Conservation (phyloP, 1,139 yeast genomes). For the Geotrichum aggregatum region DNA sequence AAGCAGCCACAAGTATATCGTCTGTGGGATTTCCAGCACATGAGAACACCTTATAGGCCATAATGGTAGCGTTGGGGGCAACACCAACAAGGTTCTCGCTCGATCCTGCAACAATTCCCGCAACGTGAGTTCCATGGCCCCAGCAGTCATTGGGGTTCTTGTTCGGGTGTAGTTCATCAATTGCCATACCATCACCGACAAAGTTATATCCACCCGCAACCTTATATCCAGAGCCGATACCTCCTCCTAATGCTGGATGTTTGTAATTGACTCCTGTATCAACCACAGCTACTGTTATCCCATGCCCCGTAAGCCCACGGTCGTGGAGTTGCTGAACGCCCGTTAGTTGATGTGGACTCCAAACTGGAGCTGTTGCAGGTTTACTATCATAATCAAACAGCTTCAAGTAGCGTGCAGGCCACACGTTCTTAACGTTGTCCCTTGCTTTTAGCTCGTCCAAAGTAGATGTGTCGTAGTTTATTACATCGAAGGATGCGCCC, state of each 20-base stretch:
- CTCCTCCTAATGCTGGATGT: slow-evolving; percentile 28
- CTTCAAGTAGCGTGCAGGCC: slow-evolving; percentile 21
- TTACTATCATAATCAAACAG: slow-evolving; percentile 9
- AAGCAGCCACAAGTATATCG: slow-evolving; percentile 26
- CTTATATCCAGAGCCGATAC: slow-evolving; percentile 25
- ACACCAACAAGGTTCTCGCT: slow-evolving; percentile 24
- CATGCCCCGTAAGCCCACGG: slow-evolving; percentile 25
- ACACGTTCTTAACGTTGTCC: slow-evolving; percentile 20
- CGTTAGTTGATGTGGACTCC: slow-evolving; percentile 28
- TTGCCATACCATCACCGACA: slow-evolving; percentile 23
- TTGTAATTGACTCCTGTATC: slow-evolving; percentile 27
- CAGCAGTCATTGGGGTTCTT: slow-evolving; percentile 26
- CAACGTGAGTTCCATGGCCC: slow-evolving; percentile 30
- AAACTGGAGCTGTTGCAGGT: slow-evolving; percentile 11
- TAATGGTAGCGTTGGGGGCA: slow-evolving; percentile 27
- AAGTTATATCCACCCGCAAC: slow-evolving; percentile 27
- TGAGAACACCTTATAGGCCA: slow-evolving; percentile 28
- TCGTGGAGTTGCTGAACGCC: slow-evolving; percentile 27
- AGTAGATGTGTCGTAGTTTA: slow-evolving; percentile 5
- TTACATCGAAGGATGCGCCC: slow-evolving; percentile 19
- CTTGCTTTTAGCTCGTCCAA: slow-evolving; percentile 11
- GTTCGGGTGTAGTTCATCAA: slow-evolving; percentile 18
- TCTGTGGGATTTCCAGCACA: slow-evolving; percentile 27
- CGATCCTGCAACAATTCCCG: slow-evolving; percentile 27
- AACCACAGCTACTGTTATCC: slow-evolving; percentile 24